A percentile compares a stretch with the other conserved stretches of the same genome.
These are phyloP conservation scores for Coemansia sp. DNA, from an alignment of 192 early-diverging fungal species.

Conservation along the genomic window DNA sequence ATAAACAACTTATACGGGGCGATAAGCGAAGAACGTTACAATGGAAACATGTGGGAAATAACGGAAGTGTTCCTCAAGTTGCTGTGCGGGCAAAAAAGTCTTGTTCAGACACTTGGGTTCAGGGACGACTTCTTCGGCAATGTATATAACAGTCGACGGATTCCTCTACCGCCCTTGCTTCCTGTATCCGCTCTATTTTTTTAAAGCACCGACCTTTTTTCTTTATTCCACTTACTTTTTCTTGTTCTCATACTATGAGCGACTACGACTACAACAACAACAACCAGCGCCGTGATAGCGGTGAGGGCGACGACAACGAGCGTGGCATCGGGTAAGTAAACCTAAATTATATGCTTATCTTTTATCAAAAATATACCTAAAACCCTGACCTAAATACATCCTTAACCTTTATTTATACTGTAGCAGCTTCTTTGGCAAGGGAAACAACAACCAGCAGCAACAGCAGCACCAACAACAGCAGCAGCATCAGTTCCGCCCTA, in stretches of 20 bases:
- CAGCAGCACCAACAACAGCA: slow-evolving; percentile 21
- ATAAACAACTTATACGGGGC: too few relatives aligned
- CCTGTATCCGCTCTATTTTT: too few relatives aligned
- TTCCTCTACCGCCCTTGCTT: too few relatives aligned
- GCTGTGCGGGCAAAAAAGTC: too few relatives aligned
- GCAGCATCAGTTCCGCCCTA: slow-evolving; percentile 16
- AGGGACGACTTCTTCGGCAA: too few relatives aligned
- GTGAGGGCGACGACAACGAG: slow-evolving; percentile 18
- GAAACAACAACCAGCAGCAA: slow-evolving; percentile 16
- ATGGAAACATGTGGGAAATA: too few relatives aligned
- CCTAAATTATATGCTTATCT: background rate
- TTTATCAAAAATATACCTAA: too few relatives aligned
- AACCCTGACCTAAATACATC: too few relatives aligned
- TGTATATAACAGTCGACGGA: too few relatives aligned
- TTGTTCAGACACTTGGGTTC: too few relatives aligned
- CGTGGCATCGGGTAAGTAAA: slow-evolving; percentile 32
- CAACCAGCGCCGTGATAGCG: slow-evolving; percentile 16
- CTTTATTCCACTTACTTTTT: background rate
- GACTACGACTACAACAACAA: slow-evolving; percentile 25
- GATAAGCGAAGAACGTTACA: too few relatives aligned
- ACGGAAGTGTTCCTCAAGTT: too few relatives aligned
- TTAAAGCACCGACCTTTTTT: background rate
- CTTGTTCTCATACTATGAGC: slow-evolving; percentile 4
- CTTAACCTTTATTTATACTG: background rate
- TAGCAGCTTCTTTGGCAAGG: slow-evolving; percentile 26